These are phyloP conservation scores for Nidularia sp. DNA, from an alignment of 768 basidiomycete species.

Conservation along the genomic window DNA sequence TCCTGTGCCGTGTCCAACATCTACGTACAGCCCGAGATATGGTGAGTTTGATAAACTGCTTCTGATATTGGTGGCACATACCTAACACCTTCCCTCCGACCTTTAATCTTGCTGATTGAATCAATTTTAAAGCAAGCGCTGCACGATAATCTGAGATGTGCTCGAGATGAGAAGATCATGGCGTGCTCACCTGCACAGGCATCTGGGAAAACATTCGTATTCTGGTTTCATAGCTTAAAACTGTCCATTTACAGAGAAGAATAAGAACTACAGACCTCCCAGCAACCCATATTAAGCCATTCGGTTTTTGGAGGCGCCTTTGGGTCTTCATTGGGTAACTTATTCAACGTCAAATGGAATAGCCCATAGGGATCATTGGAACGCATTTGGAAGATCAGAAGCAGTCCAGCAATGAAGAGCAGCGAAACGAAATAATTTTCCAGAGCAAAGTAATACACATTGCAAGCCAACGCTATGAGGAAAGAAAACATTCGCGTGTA, in stretches of 20 bases:
- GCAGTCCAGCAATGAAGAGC: neutral
- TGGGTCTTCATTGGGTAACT: constrained; percentile 26
- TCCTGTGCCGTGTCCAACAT: constrained; percentile 68
- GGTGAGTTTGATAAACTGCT: constrained; percentile 1
- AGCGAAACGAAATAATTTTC: neutral
- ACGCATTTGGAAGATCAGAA: constrained; percentile 5
- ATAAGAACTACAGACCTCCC: constrained; percentile 42
- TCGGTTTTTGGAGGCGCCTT: constrained; percentile 41
- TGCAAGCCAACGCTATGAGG: neutral
- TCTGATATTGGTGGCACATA: constrained; percentile 16
- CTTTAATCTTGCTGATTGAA: constrained; percentile 35
- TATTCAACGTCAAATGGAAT: constrained; percentile 54
- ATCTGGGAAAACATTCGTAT: constrained; percentile 45
- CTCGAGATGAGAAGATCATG: neutral
- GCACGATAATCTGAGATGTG: neutral
- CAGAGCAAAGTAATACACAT: neutral
- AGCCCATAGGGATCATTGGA: constrained; percentile 51
- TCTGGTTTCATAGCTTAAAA: constrained; percentile 21
- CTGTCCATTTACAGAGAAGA: no score
- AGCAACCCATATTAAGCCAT: constrained; percentile 72
- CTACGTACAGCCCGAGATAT: constrained; percentile 21
- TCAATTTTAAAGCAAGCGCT: constrained; percentile 49
- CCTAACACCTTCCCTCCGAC: constrained; percentile 49
- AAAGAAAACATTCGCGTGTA: neutral
- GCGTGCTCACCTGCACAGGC: constrained; percentile 51